Evolutionary conservation across 108 stramenopile genomes (phyloP).

Genomic region (Nannochloropsis salina): DNA sequence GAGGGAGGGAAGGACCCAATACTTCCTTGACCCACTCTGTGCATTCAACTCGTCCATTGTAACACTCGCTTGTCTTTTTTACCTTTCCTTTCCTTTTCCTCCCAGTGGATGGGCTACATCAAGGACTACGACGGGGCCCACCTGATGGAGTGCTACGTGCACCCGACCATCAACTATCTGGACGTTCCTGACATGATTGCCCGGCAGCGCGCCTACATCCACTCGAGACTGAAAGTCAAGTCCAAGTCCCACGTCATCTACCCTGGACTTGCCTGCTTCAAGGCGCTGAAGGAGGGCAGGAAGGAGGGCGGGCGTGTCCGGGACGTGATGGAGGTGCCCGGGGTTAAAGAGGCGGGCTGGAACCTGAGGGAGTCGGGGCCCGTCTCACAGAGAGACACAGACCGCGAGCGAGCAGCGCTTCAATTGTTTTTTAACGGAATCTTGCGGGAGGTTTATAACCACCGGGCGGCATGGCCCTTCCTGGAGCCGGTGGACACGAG

Average conservation of each 20-base stretch:
- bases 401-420: conserved; percentile 62
- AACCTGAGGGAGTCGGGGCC: conserved; percentile 38
- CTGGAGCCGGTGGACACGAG: conserved; percentile 78
- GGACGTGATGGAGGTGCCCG: conserved; percentile 57
- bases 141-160: conserved; percentile 98
- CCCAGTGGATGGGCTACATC: conserved; percentile 80
- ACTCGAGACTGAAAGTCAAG: conserved; percentile 4
- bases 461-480: conserved; percentile 86
- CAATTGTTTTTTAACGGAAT: conserved; percentile 61
- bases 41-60: not conserved
- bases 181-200: conserved; percentile 71
- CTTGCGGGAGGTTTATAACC: conserved; percentile 70
- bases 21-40: not conserved
- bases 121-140: conserved; percentile 99
- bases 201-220: conserved; percentile 58
- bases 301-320: conserved; percentile 44
- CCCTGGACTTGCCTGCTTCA: conserved; percentile 29
- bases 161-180: conserved; percentile 83
- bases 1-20: not conserved
- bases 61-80: too few species aligned
- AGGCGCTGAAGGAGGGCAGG: conserved; percentile 7
- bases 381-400: conserved; percentile 24
- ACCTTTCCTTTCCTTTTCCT: conserved; percentile 60
- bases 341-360: conserved; percentile 87
- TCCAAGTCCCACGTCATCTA: conserved; percentile 15